phyloP scores from a whole-genome alignment of 2,329 filamentous ascomycete species.

The Blastomyces emzantsi region DNA sequence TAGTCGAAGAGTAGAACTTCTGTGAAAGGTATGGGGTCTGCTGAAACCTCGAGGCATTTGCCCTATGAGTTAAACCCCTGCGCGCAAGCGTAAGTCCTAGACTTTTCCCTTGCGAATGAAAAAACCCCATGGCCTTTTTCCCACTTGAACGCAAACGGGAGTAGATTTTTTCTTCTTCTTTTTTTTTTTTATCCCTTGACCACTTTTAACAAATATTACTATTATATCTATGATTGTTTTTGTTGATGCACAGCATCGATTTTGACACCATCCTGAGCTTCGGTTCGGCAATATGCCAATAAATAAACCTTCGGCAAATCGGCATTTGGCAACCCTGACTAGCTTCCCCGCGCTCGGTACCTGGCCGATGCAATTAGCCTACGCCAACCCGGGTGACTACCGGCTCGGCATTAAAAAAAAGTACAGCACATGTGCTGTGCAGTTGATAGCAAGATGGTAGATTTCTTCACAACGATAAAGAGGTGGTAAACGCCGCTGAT shows the following conservation, averaged over 20 bases:
- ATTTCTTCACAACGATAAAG: not conserved
- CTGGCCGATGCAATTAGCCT: not conserved
- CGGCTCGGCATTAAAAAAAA: not conserved
- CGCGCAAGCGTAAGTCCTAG: not conserved
- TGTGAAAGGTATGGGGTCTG: not conserved
- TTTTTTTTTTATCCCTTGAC: not conserved
- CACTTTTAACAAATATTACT: not conserved
- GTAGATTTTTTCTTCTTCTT: not conserved
- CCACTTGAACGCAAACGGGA: not conserved
- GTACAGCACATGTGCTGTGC: not conserved
- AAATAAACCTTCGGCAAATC: conserved; percentile 1
- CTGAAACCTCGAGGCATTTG: not conserved
- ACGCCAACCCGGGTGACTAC: not conserved
- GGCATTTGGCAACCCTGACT: not conserved
- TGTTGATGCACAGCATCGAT: not conserved
- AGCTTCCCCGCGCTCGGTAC: not conserved
- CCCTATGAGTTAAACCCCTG: not conserved
- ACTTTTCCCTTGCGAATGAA: not conserved
- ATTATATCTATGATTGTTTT: not conserved
- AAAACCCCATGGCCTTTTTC: not conserved
- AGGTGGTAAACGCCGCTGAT: not conserved
- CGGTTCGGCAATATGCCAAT: not conserved
- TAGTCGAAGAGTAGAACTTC: conserved; percentile 1
- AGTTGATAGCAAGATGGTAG: not conserved
- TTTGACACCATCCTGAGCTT: not conserved